These are phyloP conservation scores for Acer yangbiense DNA, from an alignment of 345 rosid species.

Conservation along the genomic window DNA sequence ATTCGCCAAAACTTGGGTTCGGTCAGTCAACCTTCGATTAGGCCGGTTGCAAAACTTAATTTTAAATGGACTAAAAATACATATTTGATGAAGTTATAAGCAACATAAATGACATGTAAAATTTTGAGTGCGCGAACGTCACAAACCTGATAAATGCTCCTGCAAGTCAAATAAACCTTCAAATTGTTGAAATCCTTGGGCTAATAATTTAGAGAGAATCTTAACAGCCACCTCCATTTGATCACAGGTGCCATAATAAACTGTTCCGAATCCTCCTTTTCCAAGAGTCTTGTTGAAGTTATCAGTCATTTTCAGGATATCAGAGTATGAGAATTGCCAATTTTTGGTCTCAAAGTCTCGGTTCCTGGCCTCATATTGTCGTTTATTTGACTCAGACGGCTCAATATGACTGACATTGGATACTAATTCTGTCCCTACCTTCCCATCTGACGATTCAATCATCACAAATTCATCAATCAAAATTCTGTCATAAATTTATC, in stretches of 20 bases:
- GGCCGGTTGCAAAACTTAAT: no score
- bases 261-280: constrained; percentile 39
- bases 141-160: constrained; percentile 33
- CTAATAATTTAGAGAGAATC: constrained; percentile 25
- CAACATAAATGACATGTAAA: no score
- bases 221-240: constrained; percentile 31
- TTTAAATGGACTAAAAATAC: no score
- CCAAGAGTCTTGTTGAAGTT: constrained; percentile 20
- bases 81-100: no score
- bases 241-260: constrained; percentile 28
- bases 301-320: constrained; percentile 24
- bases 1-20: no score
- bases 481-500: not conserved
- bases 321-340: constrained; percentile 21
- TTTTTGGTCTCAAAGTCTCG: not conserved
- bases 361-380: not conserved
- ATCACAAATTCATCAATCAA: not conserved
- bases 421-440: not conserved
- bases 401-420: not conserved
- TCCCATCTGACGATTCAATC: not conserved
- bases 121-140: not conserved
- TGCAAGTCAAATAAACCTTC: constrained; percentile 22
- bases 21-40: no score
- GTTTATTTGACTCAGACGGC: constrained; percentile 23
- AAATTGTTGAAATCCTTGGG: constrained; percentile 37